Evolutionary conservation across 345 rosid species (phyloP).

Genomic region (Eucalyptus lansdowneana): DNA sequence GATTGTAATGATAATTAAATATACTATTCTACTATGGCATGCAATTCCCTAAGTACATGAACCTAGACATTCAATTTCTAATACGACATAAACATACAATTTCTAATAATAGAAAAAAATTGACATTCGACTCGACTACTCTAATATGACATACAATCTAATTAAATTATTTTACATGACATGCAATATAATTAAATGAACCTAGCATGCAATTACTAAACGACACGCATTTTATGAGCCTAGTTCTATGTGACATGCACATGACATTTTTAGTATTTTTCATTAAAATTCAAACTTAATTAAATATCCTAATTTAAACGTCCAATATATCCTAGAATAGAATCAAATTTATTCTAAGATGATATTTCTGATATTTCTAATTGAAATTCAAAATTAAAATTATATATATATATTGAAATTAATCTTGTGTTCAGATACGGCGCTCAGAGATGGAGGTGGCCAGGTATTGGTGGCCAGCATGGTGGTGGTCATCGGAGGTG

Average conservation of each 20-base stretch:
- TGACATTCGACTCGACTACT: fast-evolving
- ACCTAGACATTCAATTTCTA: neutral
- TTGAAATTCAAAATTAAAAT: too few relatives aligned
- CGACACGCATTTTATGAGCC: neutral
- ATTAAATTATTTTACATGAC: neutral
- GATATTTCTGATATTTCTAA: too few relatives aligned
- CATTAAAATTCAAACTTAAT: neutral
- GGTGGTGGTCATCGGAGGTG: neutral
- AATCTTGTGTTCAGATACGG: neutral
- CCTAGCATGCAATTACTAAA: neutral
- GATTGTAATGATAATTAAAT: neutral
- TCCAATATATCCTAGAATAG: neutral
- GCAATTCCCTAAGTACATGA: neutral
- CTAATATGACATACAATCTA: neutral
- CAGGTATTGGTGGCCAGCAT: neutral
- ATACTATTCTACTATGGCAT: neutral
- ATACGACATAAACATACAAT: neutral
- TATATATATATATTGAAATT: too few relatives aligned
- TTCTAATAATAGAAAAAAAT: too few relatives aligned
- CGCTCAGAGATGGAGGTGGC: neutral
- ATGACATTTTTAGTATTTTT: too few relatives aligned
- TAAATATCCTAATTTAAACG: neutral
- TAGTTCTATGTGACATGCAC: neutral
- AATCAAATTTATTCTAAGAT: too few relatives aligned
- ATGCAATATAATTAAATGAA: neutral